Base-by-base conservation (phyloP, 176 grass and related monocot genomes). In the maize (Zea mays) region DNA sequence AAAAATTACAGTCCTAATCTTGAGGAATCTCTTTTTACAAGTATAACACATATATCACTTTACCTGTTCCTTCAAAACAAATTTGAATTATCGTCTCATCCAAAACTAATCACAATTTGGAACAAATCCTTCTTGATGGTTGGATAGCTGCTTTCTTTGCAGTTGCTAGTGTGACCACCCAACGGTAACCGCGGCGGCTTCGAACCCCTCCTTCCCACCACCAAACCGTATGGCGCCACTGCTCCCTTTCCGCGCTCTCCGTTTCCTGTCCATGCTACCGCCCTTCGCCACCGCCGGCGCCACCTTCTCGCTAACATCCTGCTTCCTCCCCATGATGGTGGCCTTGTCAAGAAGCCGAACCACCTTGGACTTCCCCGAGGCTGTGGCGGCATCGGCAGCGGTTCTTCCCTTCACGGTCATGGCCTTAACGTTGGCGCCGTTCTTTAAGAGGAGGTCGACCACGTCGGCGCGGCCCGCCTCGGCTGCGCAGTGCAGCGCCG, bases 401-500 rank as follows among this genome's bases (percentile, higher is more conserved):
- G 91, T 77, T 11, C 74, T 65, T 15, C 87, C 87, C n/a, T 90
- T 93, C n/a, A 6, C 47, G 10, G 85, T 93, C 14, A 69, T 52
- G 5, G 79, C 65, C 60, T 62, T 84, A 14, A 58, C 27, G 51
- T 83, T 84, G 7, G 75, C 91, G 16, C 91, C 91, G 36, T 56
- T 77, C 65, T 80, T 93, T 0, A 93, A 44, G 2, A 93, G 85
- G 65, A 75, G 3, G 44, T 88, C 91, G 33, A 93, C 87, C n/a
- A 83, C 91, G 51, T 90, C 87, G 2, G 59, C 46, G 17, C 80
- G 70, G 0, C 91, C 87, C 0, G 85, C 82, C 85, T 93, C 87
- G 0, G 77, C 79, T 4, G 87, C 87, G 65, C 91, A 93, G 74
- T 93, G 91, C 59, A 93, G 62, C 59, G 85, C 87, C 50, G 91